Percentiles rank a stretch among this genome's conserved stretches.
Evolutionary conservation across 305 asterid genomes (phyloP).

Genomic region (Fraxinus velutina): DNA sequence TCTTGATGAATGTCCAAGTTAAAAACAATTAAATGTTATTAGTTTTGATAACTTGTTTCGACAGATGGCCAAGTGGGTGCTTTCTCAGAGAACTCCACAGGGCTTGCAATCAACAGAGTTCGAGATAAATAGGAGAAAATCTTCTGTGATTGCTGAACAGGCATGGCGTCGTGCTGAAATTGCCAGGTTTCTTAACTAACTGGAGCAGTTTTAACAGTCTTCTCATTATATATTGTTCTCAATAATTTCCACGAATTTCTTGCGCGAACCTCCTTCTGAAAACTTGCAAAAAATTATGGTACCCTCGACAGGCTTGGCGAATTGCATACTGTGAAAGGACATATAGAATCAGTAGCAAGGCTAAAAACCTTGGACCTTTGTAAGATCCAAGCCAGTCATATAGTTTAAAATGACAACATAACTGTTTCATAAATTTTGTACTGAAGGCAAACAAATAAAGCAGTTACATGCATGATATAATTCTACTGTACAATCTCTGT

Average conservation of each 20-base stretch:
- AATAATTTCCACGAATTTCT: not conserved
- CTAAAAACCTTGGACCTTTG: slow-evolving; percentile 26
- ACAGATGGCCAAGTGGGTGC: slow-evolving; percentile 28
- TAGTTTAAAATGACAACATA: slow-evolving; percentile 6
- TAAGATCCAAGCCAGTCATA: slow-evolving; percentile 21
- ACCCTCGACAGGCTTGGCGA: slow-evolving; percentile 24
- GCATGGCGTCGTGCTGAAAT: slow-evolving; percentile 21
- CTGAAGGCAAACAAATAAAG: not conserved
- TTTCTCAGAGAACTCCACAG: slow-evolving; percentile 22
- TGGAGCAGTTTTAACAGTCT: not conserved
- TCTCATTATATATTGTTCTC: not conserved
- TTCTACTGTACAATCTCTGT: not conserved
- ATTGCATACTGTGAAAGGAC: slow-evolving; percentile 25
- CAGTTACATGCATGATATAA: not conserved
- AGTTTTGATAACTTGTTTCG: not conserved
- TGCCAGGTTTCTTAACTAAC: slow-evolving; percentile 20
- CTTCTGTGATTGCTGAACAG: slow-evolving; percentile 29
- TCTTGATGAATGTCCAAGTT: not conserved
- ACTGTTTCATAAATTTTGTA: not conserved
- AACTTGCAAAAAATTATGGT: not conserved
- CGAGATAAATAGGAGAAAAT: slow-evolving; percentile 4
- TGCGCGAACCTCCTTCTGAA: not conserved
- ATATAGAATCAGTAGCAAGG: slow-evolving; percentile 28
- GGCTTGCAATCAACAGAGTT: slow-evolving; percentile 17
- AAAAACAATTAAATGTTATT: not conserved